Evolutionary conservation across 495 filamentous ascomycete genomes (phyloP).

Genomic region (Neurospora sp.): DNA sequence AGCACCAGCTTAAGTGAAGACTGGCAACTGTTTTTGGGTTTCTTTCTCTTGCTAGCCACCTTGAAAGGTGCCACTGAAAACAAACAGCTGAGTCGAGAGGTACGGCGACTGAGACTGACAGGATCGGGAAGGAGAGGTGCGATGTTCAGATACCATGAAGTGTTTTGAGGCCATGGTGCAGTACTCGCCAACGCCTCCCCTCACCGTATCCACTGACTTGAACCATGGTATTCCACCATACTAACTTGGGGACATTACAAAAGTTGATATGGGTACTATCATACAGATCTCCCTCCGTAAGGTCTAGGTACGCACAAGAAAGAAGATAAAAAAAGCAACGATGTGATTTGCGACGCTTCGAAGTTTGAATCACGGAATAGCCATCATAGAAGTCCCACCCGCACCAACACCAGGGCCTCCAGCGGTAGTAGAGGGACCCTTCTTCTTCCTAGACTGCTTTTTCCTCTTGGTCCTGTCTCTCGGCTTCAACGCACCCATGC

Average conservation of each 20-base stretch:
- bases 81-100: too few relatives aligned
- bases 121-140: too few relatives aligned
- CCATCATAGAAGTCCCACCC: not conserved
- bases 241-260: not conserved
- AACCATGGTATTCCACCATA: not conserved
- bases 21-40: too few relatives aligned
- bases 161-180: too few relatives aligned
- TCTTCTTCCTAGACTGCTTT: slow-evolving; percentile 67
- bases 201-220: not conserved
- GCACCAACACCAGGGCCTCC: not conserved
- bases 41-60: too few relatives aligned
- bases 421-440: slow-evolving; percentile 27
- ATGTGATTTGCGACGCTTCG: not conserved
- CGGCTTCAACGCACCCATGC: slow-evolving; percentile 84
- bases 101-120: too few relatives aligned
- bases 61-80: too few relatives aligned
- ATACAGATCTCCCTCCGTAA: not conserved
- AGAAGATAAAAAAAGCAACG: not conserved
- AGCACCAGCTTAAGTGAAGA: too few relatives aligned
- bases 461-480: slow-evolving; percentile 76
- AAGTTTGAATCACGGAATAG: not conserved
- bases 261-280: not conserved
- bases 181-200: too few relatives aligned
- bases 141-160: too few relatives aligned
- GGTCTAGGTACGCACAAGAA: not conserved